Base-by-base conservation (phyloP, 257 asterid species). In the Voacanga thouarsii region DNA sequence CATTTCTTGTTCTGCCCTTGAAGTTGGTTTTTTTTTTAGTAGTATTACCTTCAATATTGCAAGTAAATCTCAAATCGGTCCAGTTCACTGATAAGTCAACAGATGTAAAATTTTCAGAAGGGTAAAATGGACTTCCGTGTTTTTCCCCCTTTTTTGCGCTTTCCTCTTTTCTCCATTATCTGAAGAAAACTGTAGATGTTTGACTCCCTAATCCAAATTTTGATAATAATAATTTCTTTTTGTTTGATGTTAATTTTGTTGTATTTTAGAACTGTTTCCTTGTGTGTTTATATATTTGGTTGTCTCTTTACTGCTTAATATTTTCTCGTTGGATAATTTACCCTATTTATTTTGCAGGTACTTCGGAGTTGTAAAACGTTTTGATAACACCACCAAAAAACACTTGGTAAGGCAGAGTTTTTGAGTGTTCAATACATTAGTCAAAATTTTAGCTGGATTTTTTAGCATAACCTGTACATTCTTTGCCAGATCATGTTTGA, bases 401-500 rank as follows among this genome's bases (percentile, higher is more conserved):
- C 98, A 96, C 88, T 81, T 89, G 98, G 99, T 96, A 87, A 88
- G 93, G 75, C 80, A 55, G 82, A 56, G 63, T 75, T 53, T 78
- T 33, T 51, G 68, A 75, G 49, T 67, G 75, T 70, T 53, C 47
- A 53, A 41, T 72, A 39, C 49, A 28, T 47, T 18, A 45, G 21
- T 70, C 18, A 61, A 41, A 3, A 7, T n/a, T n/a, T 65, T 43
- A 49, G 66, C 72, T 80, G 75, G 69, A 63, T 79, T 73, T 51
- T 33, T 59, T 53, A 28, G 56, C 24, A 50, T 24, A 64, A 8
- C 23, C 57, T 50, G 12, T 44, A 3, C 47, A 50, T 78, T 69
- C 37, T 55, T 64, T 51, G 74, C 50, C 94, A 93, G 98, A 85
- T 96, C 83, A 84, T 93, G 95, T 96, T 90, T 84, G 98, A 90